phyloP scores from a whole-genome alignment of 2,329 filamentous ascomycete species.

The Cladosporium phlei region DNA sequence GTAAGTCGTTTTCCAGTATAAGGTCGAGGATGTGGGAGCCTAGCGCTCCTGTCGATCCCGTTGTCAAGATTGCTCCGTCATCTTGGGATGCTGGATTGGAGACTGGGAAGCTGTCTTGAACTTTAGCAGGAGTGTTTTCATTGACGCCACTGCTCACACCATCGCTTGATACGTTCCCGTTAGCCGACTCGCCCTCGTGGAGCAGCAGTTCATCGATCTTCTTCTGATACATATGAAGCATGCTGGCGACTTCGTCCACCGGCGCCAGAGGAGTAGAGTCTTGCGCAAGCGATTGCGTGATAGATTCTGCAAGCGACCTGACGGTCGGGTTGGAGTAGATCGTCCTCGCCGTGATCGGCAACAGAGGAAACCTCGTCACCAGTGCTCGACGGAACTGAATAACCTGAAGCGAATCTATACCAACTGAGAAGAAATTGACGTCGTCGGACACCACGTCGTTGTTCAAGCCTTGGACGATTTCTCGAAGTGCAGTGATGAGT shows the following conservation, averaged over 20 bases:
- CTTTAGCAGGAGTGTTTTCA: not conserved
- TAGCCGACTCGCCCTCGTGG: no score
- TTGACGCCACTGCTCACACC: not conserved
- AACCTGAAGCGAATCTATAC: not conserved
- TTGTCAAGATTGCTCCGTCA: not conserved
- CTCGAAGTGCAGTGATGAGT: not conserved
- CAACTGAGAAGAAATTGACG: not conserved
- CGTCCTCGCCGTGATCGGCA: not conserved
- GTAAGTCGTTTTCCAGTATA: not conserved
- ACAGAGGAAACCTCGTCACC: not conserved
- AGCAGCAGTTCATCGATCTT: not conserved
- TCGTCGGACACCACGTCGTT: not conserved
- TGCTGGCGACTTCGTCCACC: not conserved
- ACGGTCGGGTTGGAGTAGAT: not conserved
- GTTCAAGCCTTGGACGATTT: not conserved
- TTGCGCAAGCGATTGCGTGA: not conserved
- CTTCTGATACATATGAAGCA: not conserved
- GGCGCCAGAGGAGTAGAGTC: not conserved
- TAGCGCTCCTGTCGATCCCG: not conserved
- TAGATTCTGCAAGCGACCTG: not conserved
- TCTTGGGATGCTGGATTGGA: not conserved
- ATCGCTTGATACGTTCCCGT: not conserved
- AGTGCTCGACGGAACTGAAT: not conserved
- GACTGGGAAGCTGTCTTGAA: not conserved
- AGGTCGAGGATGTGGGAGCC: not conserved